Conservation (phyloP, 2,329 filamentous ascomycete genomes). For the Colletotrichum horii region DNA sequence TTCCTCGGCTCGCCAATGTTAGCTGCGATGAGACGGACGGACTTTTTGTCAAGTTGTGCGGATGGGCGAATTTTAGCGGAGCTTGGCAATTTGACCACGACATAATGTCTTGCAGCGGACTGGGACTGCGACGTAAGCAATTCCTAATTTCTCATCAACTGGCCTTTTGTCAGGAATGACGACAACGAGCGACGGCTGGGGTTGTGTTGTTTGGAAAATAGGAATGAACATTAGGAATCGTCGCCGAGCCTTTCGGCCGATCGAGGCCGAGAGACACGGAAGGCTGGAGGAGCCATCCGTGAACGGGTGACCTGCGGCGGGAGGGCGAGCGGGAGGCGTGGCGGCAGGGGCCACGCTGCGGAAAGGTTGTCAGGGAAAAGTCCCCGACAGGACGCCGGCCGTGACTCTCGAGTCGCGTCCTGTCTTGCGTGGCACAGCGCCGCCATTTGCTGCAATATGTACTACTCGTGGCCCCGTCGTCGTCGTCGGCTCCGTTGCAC, state of each 20-base stretch:
- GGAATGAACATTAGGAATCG: not conserved
- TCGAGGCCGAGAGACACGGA: not conserved
- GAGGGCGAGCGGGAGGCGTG: not conserved
- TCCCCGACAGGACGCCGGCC: not conserved
- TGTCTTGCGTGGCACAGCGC: not conserved
- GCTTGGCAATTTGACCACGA: not conserved
- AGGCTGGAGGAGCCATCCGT: not conserved
- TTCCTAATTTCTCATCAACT: not conserved
- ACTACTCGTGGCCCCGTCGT: not conserved
- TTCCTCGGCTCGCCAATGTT: not conserved
- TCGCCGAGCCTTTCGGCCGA: conserved; percentile 4
- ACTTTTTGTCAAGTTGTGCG: not conserved
- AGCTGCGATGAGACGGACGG: conserved; percentile 2
- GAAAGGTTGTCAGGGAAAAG: not conserved
- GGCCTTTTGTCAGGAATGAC: not conserved
- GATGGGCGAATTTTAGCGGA: not conserved
- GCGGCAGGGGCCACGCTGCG: not conserved
- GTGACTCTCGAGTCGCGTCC: not conserved
- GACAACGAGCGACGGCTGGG: not conserved
- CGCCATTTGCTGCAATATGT: not conserved
- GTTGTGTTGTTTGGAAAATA: not conserved
- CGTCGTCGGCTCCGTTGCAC: not conserved
- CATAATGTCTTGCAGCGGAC: not conserved
- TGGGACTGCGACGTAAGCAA: not conserved
- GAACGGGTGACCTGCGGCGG: conserved; percentile 4